Evolutionary conservation across 2,329 filamentous ascomycete species (phyloP).

Genomic region (Macrophomina phaseolina): DNA sequence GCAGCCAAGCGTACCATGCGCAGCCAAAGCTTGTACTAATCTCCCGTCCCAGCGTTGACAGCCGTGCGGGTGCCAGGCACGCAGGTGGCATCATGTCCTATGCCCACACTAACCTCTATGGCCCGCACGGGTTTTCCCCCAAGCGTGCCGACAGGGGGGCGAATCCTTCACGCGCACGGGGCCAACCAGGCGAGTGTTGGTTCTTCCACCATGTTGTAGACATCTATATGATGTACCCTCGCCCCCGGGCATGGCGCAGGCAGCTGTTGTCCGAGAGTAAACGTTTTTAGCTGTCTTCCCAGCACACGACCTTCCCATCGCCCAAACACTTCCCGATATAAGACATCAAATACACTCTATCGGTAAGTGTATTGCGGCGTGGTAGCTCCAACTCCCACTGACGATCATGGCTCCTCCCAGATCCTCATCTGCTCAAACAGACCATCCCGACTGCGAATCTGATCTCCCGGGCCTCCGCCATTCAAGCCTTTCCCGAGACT

Average conservation of each 20-base stretch:
- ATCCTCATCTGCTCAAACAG: conserved; percentile 13
- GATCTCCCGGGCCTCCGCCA: conserved; percentile 3
- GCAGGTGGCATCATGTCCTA: conserved; percentile 27
- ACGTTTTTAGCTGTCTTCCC: conserved; percentile 26
- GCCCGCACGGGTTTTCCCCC: conserved; percentile 35
- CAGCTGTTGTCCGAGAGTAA: conserved; percentile 28
- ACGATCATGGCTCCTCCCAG: conserved; percentile 41
- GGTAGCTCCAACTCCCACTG: conserved; percentile 32
- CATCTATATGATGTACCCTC: conserved; percentile 30
- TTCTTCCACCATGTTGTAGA: conserved; percentile 27
- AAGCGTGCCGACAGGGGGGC: conserved; percentile 34
- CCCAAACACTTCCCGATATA: conserved; percentile 24
- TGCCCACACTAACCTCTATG: conserved; percentile 43
- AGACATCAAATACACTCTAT: conserved; percentile 18
- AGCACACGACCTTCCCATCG: conserved; percentile 10
- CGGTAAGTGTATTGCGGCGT: conserved; percentile 24
- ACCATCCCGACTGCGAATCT: conserved; percentile 11
- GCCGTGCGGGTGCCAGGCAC: conserved; percentile 25
- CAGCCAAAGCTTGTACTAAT: conserved; percentile 28
- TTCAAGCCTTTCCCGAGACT: conserved; percentile 22
- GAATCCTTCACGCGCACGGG: conserved; percentile 44
- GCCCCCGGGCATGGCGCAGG: conserved; percentile 43
- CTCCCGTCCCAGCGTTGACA: conserved; percentile 22
- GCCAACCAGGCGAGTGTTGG: conserved; percentile 28
- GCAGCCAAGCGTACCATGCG: conserved; percentile 21